Base-by-base conservation (phyloP, 2,329 filamentous ascomycete species). In the Pseudopyrenochaeta lycopersici region DNA sequence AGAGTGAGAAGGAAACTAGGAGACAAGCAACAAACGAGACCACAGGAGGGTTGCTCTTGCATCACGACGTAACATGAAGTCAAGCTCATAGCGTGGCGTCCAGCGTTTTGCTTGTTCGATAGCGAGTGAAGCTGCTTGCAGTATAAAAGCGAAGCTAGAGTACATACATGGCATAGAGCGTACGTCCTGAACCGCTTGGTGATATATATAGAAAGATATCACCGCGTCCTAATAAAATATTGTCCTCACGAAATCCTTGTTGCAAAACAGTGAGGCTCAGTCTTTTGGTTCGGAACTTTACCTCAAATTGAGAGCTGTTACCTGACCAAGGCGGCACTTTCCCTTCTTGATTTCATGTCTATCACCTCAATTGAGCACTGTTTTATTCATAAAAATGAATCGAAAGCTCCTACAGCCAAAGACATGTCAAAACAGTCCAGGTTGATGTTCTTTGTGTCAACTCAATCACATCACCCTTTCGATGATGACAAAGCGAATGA, bases 401-500 rank as follows among this genome's bases (percentile, higher is more conserved):
- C 12, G n/a, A 9, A 36, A 7, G 7, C 7, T 15, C 3, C 7
- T 36, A 4, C 7, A 39, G 2, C n/a, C 2, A 4, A 39, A 4
- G 7, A 18, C 2, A 43, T 36, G 30, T 17, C 17, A 27, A 48
- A 14, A 18, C 52, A 53, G 18, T 33, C 33, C 35, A 36, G 5
- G 1, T 15, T 52, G 11, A 38, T 17, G 3, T 40, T 52, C 9
- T 15, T 18, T 2, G 18, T 15, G 14, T 18, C 18, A 11, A 11
- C 46, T 46, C 47, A 23, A 33, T 11, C 18, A 9, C 23, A 17
- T 20, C 20, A 42, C 31, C 48, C 41, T 39, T 18, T 14, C 15
- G n/a, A 35, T 23, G 55, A 46, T 60, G 58, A 54, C 49, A 54
- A 60, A 53, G 52, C 51, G 33, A 10, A 31, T 23, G 36, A 14